Conservation (phyloP, 306 rosid species). For the Sicyos edulis region DNA sequence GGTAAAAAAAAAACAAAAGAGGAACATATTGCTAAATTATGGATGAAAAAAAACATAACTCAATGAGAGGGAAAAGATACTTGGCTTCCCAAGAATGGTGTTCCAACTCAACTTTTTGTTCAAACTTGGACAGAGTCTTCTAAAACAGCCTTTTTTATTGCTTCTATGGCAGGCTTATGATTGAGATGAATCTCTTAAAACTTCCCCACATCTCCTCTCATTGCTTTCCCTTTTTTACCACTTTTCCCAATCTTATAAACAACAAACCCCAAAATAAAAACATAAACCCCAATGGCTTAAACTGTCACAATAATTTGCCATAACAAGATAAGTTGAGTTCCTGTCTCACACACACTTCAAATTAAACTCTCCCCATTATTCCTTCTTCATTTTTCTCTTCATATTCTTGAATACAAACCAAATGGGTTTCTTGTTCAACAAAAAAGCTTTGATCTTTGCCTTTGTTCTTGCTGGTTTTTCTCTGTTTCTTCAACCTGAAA, state of each 20-base stretch:
- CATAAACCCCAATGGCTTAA: background rate
- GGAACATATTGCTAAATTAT: background rate
- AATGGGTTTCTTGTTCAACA: constrained; percentile 3
- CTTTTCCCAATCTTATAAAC: constrained; percentile 10
- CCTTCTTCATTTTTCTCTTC: background rate
- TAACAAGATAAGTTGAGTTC: background rate
- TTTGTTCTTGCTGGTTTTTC: constrained; percentile 4
- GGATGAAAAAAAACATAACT: background rate
- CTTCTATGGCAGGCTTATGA: constrained; percentile 22
- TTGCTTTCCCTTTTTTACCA: background rate
- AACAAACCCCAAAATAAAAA: constrained; percentile 4
- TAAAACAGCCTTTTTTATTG: constrained; percentile 21
- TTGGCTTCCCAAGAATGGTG: constrained; percentile 17
- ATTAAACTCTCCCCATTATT: background rate
- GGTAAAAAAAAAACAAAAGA: background rate
- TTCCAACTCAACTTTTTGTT: constrained; percentile 21
- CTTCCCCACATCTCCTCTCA: constrained; percentile 9
- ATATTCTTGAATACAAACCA: background rate
- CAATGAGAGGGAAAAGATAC: constrained; percentile 17
- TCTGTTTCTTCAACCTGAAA: background rate
- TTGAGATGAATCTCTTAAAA: constrained; percentile 19
- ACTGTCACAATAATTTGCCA: constrained; percentile 1
- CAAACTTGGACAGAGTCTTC: constrained; percentile 25
- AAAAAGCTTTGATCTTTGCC: background rate
- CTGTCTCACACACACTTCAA: background rate